These are phyloP conservation scores for Vigna reflexopilosa DNA, from an alignment of 306 rosid genomes.

Conservation along the genomic window DNA sequence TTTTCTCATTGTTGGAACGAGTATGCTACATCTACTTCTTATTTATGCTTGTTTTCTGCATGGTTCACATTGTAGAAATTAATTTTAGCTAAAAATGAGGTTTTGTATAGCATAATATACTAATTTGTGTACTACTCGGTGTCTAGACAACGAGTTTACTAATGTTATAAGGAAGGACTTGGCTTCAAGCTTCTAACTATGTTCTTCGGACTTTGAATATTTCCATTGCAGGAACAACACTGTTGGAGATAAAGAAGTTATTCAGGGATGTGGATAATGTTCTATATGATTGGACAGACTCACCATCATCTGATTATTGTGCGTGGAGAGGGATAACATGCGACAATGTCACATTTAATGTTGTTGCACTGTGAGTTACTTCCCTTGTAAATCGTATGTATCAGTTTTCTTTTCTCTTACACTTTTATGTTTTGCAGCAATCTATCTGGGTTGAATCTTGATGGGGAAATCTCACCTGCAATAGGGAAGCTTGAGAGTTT, in stretches of 20 bases:
- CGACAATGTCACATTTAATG: constrained; percentile 86
- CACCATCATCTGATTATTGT: constrained; percentile 88
- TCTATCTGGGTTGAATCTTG: constrained; percentile 86
- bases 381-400: constrained; percentile 16
- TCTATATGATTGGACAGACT: constrained; percentile 88
- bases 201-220: constrained; percentile 25
- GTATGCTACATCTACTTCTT: background rate
- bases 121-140: background rate
- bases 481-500: constrained; percentile 80
- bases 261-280: constrained; percentile 90
- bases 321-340: constrained; percentile 92
- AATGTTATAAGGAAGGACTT: background rate
- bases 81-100: background rate
- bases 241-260: constrained; percentile 90
- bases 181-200: background rate
- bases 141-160: background rate
- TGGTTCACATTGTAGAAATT: constrained; percentile 5
- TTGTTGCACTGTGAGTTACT: constrained; percentile 81
- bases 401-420: constrained; percentile 18
- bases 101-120: background rate
- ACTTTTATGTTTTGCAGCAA: constrained; percentile 59
- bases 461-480: constrained; percentile 92
- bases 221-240: constrained; percentile 65
- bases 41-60: constrained; percentile 1
- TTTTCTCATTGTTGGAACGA: constrained; percentile 10